phyloP scores from a whole-genome alignment of 306 rosid species.

The Ormosia emarginata region DNA sequence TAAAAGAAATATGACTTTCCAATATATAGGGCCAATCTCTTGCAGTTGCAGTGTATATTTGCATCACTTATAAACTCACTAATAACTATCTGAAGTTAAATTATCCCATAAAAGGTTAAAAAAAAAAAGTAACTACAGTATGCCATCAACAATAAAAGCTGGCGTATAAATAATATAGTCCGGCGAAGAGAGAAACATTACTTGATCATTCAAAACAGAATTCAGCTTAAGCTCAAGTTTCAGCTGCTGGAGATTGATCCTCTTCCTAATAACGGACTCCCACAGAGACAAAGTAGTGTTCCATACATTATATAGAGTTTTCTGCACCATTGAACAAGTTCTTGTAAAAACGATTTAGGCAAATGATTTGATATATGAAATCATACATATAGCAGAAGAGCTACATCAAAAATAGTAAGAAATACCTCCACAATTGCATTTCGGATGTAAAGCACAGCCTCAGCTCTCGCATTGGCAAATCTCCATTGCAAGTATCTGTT shows the following conservation, averaged over 20 bases:
- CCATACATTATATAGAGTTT: slow-evolving; percentile 68
- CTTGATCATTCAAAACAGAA: slow-evolving; percentile 74
- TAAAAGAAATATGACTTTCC: neutral
- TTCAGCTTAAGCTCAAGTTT: slow-evolving; percentile 75
- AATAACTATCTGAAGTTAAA: neutral
- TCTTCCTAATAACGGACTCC: slow-evolving; percentile 79
- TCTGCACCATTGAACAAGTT: slow-evolving; percentile 46
- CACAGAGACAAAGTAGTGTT: slow-evolving; percentile 53
- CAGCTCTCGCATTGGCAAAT: slow-evolving; percentile 76
- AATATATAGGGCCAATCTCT: neutral
- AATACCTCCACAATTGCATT: slow-evolving; percentile 69
- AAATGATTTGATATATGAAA: neutral
- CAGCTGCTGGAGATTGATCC: slow-evolving; percentile 71
- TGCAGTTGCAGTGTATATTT: neutral
- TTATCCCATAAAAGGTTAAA: neutral
- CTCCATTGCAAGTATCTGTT: slow-evolving; percentile 85
- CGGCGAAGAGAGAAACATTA: slow-evolving; percentile 30
- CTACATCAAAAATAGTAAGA: slow-evolving; percentile 3
- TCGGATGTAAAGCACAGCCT: slow-evolving; percentile 54
- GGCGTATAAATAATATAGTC: neutral
- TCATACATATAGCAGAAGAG: neutral
- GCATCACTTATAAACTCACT: neutral
- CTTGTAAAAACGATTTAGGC: neutral
- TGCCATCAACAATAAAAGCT: neutral
- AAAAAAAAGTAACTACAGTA: neutral